These are phyloP conservation scores for Gastrolobium villosum DNA, from an alignment of 306 rosid species.

Conservation along the genomic window DNA sequence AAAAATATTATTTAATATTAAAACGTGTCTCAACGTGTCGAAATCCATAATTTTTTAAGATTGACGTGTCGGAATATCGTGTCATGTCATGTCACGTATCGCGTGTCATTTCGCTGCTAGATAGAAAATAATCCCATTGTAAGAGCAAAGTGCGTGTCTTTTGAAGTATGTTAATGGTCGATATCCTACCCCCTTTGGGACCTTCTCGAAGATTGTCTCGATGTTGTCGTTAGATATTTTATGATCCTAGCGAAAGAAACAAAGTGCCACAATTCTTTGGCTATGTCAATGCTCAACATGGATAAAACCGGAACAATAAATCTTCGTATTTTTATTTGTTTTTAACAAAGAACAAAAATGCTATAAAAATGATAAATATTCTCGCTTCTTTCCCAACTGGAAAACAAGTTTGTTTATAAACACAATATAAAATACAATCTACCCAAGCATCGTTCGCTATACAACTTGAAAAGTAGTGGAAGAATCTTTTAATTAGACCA, in stretches of 20 bases:
- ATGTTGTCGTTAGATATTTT: neutral
- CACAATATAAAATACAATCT: neutral
- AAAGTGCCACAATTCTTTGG: neutral
- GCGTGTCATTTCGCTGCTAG: too few species aligned
- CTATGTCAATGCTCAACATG: neutral
- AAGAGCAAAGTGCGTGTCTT: neutral
- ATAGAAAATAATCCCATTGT: too few species aligned
- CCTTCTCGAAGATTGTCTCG: slow-evolving; percentile 7
- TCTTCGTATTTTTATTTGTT: neutral
- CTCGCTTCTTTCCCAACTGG: neutral
- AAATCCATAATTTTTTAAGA: too few species aligned
- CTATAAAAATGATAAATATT: neutral
- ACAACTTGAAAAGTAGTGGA: neutral
- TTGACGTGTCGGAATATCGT: too few species aligned
- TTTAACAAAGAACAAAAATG: neutral
- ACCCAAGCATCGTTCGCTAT: neutral
- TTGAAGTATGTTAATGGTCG: slow-evolving; percentile 15
- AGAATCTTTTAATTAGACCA: neutral
- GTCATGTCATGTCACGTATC: too few species aligned
- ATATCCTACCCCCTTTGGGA: slow-evolving; percentile 2
- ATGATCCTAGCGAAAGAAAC: neutral
- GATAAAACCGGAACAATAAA: neutral
- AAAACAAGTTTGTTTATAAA: neutral
- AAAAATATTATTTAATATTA: too few species aligned
- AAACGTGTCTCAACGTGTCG: too few species aligned